These are phyloP conservation scores for Aspergillus asperescens DNA, from an alignment of 495 filamentous ascomycete species.

Conservation along the genomic window DNA sequence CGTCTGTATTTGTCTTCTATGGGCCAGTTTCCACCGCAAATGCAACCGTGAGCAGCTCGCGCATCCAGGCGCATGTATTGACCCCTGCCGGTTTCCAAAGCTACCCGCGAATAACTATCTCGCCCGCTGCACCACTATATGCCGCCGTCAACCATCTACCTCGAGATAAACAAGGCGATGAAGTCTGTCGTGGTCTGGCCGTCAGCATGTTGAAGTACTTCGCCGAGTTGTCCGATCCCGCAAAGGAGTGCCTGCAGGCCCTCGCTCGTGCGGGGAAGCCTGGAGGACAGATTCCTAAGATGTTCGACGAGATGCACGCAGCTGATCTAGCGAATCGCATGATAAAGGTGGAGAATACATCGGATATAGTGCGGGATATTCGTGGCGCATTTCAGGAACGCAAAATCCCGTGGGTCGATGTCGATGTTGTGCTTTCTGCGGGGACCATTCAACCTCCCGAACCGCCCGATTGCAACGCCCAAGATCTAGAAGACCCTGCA, in stretches of 20 bases:
- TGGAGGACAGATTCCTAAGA: constrained; percentile 45
- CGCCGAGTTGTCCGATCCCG: constrained; percentile 67
- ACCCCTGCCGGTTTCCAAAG: constrained; percentile 80
- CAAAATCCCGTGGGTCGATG: constrained; percentile 73
- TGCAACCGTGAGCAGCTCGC: constrained; percentile 78
- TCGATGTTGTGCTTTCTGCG: constrained; percentile 79
- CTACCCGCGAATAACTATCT: constrained; percentile 84
- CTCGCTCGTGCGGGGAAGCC: constrained; percentile 30
- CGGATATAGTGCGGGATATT: constrained; percentile 65
- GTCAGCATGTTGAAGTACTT: constrained; percentile 94
- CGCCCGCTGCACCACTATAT: constrained; percentile 92
- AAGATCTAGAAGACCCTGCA: constrained; percentile 13
- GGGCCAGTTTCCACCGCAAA: constrained; percentile 78
- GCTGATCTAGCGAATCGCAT: constrained; percentile 82
- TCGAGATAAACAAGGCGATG: constrained; percentile 87
- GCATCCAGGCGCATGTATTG: constrained; percentile 89
- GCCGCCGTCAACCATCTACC: constrained; percentile 87
- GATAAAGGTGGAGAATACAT: constrained; percentile 67
- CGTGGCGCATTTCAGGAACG: constrained; percentile 69
- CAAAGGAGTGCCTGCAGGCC: constrained; percentile 55
- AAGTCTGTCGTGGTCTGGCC: constrained; percentile 80
- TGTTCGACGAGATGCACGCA: constrained; percentile 90
- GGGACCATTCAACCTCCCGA: constrained; percentile 55
- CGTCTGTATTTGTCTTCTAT: constrained; percentile 77
- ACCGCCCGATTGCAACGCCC: constrained; percentile 40